Base-by-base conservation (phyloP, 306 rosid species). In the Vicia villosa region DNA sequence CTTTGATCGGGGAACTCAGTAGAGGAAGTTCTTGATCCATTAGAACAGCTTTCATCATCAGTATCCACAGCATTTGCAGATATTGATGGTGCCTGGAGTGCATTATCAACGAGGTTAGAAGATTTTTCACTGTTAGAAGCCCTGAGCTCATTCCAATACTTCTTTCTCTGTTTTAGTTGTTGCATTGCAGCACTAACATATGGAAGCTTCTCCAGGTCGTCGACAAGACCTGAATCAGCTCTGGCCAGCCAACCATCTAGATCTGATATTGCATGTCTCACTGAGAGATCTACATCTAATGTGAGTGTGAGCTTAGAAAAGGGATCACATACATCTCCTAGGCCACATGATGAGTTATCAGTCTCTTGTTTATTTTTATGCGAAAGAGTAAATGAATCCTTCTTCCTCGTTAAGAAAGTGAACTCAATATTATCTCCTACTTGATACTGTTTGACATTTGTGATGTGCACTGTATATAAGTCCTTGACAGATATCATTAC, bases 131-230 rank as follows among this genome's bases (percentile, higher is more conserved):
- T 51, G 52, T 78, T 74, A 19, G 20, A 73, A 57, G 81, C 80
- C 73, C 57, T 75, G 40, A 73, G 98, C 19, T 85, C 95, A 28
- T 84, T 83, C 97, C 96, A 94, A 81, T 88, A 81, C 74, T 82
- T 88, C 81, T 86, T 94, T 82, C 97, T 86, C 82, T 84, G 91
- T 81, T 94, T 81, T 73, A 94, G 74, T 49, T 88, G 97, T 74
- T 90, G 87, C 90, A 90, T 81, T 73, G 96, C 95, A 81, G 90
- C 98, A 87, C 89, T 90, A 68, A 90, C 97, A 79, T 88, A 94
- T 5, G 97, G 97, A 78, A 94, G 96, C 87, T 83, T 90, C 87
- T 88, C 98, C 22, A 88, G 68, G 84, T 94, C 96, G 74, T 94
- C 96, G 74, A 90, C 97, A 76, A 88, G 88, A 73, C 96, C 96